Percentiles rank a stretch among this genome's conserved stretches.
Conservation (phyloP, 768 basidiomycete species). For the Boletus fagicola region DNA sequence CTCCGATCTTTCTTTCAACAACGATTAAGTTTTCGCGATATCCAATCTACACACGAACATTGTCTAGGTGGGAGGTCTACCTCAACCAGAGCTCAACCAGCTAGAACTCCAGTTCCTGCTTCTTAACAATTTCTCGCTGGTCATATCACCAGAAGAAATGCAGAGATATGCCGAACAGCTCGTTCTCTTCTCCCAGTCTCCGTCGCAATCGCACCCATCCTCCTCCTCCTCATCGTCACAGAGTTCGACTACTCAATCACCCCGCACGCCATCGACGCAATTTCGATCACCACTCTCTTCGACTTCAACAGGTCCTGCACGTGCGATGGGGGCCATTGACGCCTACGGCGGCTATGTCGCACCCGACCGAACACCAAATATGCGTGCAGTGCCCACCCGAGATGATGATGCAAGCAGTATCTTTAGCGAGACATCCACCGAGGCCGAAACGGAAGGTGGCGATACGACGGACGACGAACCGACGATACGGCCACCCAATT, state of each 20-base stretch:
- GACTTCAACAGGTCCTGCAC: constrained; percentile 37
- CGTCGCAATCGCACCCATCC: constrained; percentile 36
- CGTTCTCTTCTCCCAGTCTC: constrained; percentile 60
- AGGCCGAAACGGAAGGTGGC: constrained; percentile 52
- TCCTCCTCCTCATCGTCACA: constrained; percentile 29
- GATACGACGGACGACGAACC: constrained; percentile 76
- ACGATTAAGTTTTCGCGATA: not conserved
- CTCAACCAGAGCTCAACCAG: constrained; percentile 89
- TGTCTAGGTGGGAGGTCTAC: constrained; percentile 88
- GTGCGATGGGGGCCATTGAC: constrained; percentile 55
- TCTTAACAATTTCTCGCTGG: constrained; percentile 90
- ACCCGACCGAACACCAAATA: constrained; percentile 30
- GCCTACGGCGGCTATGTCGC: constrained; percentile 46
- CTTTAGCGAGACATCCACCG: constrained; percentile 42
- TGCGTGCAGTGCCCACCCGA: constrained; percentile 26
- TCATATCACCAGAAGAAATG: constrained; percentile 88
- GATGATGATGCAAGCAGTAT: constrained; percentile 35
- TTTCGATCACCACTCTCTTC: constrained; percentile 17
- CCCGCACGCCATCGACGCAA: constrained; percentile 19
- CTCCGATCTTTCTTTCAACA: constrained; percentile 2
- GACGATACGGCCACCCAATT: constrained; percentile 62
- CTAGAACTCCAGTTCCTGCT: constrained; percentile 97
- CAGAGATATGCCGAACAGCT: constrained; percentile 93
- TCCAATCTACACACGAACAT: constrained; percentile 1
- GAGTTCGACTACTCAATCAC: constrained; percentile 19